These are phyloP conservation scores for Aspergillus pseudoviridinutans DNA, from an alignment of 2,329 filamentous ascomycete species.

Conservation along the genomic window DNA sequence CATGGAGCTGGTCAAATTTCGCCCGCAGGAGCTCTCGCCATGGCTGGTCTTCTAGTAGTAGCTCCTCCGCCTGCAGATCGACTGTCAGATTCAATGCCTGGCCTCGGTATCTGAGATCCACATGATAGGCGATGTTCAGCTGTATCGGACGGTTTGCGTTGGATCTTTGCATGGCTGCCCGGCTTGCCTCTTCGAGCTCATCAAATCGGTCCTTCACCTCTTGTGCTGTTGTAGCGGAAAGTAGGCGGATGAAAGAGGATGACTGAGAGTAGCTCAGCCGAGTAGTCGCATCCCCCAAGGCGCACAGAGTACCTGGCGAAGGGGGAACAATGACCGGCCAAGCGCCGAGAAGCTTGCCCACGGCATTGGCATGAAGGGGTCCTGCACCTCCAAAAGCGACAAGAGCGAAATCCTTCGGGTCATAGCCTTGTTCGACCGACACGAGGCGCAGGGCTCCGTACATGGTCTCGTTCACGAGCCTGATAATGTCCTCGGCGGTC, in stretches of 20 bases:
- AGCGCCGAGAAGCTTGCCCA: slow-evolving; percentile 48
- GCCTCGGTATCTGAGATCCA: slow-evolving; percentile 48
- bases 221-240: slow-evolving; percentile 32
- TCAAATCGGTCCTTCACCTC: slow-evolving; percentile 34
- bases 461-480: slow-evolving; percentile 50
- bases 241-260: slow-evolving; percentile 43
- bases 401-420: slow-evolving; percentile 49
- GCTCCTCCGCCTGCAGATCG: slow-evolving; percentile 32
- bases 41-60: slow-evolving; percentile 23
- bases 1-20: slow-evolving; percentile 42
- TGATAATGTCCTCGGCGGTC: slow-evolving; percentile 48
- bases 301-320: slow-evolving; percentile 49
- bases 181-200: slow-evolving; percentile 35
- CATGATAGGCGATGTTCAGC: slow-evolving; percentile 35
- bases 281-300: slow-evolving; percentile 49
- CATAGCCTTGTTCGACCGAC: slow-evolving; percentile 51
- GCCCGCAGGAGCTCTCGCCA: slow-evolving; percentile 32
- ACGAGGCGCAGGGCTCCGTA: slow-evolving; percentile 49
- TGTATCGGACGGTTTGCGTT: slow-evolving; percentile 6
- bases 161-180: slow-evolving; percentile 37
- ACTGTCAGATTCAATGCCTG: slow-evolving; percentile 41
- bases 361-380: slow-evolving; percentile 49
- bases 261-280: slow-evolving; percentile 48
- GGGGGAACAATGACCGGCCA: slow-evolving; percentile 53
- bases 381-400: slow-evolving; percentile 51